Base-by-base conservation (phyloP, 768 basidiomycete genomes). In the Mycena polygramma region DNA sequence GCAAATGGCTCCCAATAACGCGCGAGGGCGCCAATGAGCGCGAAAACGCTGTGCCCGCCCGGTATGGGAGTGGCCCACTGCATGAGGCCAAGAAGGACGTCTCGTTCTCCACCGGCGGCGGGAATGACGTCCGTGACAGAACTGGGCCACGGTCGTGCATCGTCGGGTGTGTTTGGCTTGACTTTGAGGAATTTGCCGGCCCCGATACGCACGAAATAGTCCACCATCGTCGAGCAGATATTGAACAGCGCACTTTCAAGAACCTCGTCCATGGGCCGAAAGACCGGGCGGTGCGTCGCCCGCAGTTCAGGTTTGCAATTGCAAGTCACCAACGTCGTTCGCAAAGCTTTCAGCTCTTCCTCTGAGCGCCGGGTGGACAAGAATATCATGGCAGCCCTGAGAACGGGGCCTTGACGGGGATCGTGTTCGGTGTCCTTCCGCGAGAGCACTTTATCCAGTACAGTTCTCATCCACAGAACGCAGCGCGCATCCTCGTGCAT, bases 161-260 rank as follows among this genome's bases (percentile, higher is more conserved):
- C 60, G 5, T n/a, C n/a, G 0, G 22, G 22, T 14, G n/a, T 9
- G 19, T 52, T 52, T 8, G n/a, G 13, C 49, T 41, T 51, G 6
- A 1, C 9, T 11, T 51, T 62, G 7, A 35, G 49, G 19, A 62
- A 41, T 62, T 52, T 62, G 2, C 51, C 61, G 9, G 61, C n/a
- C 13, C 61, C 61, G 17, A 63, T 22, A 24, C 51, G 61, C 49
- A 24, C 41, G 39, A 63, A 63, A 17, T 53, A 63, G 36, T 63
- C 61, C 46, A 14, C 26, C 22, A 63, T 63, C 22, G 49, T 63
- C 36, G n/a, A 37, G 20, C 37, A 52, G 9, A 63, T 63, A 0
- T 39, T 15, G 20, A 41, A 63, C 7, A 63, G 61, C 7, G 17
- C 46, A 36, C 26, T 15, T 26, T 63, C 61, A 1, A 63, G 51